These are phyloP conservation scores for Lodderomyces oxycetoniae DNA, from an alignment of 1,139 yeast species.

Conservation along the genomic window DNA sequence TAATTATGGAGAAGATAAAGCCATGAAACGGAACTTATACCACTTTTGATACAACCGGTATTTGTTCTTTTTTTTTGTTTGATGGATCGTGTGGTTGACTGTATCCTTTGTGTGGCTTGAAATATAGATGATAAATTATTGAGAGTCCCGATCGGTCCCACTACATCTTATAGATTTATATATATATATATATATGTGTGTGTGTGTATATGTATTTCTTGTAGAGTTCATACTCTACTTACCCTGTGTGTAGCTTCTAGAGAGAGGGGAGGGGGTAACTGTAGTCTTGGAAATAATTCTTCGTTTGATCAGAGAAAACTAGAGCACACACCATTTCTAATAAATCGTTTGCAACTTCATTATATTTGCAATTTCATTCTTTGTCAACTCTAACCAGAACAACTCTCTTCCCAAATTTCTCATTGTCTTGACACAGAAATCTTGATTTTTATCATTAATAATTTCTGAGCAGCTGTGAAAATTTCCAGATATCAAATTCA, in stretches of 20 bases:
- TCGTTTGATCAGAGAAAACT: too few species aligned
- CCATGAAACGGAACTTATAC: slow-evolving; percentile 31
- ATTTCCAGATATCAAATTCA: slow-evolving; percentile 53
- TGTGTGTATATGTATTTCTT: not conserved
- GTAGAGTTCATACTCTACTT: too few species aligned
- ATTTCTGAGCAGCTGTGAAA: slow-evolving; percentile 32
- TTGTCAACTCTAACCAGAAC: slow-evolving; percentile 48
- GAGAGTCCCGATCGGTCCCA: slow-evolving; percentile 13
- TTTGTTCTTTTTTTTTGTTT: slow-evolving; percentile 21
- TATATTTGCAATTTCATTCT: slow-evolving; percentile 28
- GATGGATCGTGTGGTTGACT: slow-evolving; percentile 39
- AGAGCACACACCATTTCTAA: too few species aligned
- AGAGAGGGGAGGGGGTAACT: too few species aligned
- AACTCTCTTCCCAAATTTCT: slow-evolving; percentile 73
- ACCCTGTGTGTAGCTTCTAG: too few species aligned
- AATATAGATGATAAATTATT: slow-evolving; percentile 1
- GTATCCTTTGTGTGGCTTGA: slow-evolving; percentile 22
- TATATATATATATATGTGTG: too few species aligned
- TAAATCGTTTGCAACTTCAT: slow-evolving; percentile 20
- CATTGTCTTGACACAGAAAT: slow-evolving; percentile 51
- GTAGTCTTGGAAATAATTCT: too few species aligned
- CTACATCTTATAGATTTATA: too few species aligned
- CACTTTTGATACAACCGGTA: slow-evolving; percentile 39
- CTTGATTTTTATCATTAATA: slow-evolving; percentile 37
- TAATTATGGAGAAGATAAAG: slow-evolving; percentile 66